phyloP scores from a whole-genome alignment of 139 green algal genomes.

The Chlorella sp. region DNA sequence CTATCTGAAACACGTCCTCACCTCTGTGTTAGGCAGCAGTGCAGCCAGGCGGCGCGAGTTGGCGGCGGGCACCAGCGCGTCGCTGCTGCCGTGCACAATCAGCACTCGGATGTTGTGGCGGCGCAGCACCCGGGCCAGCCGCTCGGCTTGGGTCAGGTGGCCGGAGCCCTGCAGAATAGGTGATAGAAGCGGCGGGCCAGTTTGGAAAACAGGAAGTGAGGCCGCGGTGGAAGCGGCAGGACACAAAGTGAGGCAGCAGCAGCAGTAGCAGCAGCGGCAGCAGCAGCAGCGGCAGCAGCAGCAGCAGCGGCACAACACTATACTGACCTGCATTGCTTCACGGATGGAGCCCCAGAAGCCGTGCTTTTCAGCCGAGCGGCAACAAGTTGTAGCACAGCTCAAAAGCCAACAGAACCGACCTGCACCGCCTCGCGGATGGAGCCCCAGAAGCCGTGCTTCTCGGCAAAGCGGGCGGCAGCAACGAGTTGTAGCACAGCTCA shows the following conservation, averaged over 20 bases:
- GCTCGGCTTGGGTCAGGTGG: constrained; percentile 47
- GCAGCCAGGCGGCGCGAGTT: constrained; percentile 76
- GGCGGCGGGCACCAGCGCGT: constrained; percentile 79
- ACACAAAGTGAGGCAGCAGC: too few species aligned
- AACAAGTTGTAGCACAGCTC: background rate
- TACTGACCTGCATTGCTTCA: too few species aligned
- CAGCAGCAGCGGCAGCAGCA: too few species aligned
- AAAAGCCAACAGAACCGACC: background rate
- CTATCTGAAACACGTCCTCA: background rate
- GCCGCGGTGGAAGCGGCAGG: too few species aligned
- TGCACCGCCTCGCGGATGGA: constrained; percentile 5
- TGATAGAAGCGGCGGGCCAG: background rate
- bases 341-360: too few species aligned
- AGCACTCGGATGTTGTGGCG: constrained; percentile 58
- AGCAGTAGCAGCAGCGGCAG: too few species aligned
- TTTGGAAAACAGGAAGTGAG: too few species aligned
- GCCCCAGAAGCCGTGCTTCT: constrained; percentile 30
- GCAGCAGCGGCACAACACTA: too few species aligned
- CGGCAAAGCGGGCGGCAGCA: constrained; percentile 50
- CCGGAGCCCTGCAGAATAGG: constrained; percentile 9
- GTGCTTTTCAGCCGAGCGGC: background rate
- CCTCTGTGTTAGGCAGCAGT: constrained; percentile 61
- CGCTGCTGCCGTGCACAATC: constrained; percentile 76
- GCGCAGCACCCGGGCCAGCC: constrained; percentile 37
- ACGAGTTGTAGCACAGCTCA: too few species aligned